Evolutionary conservation across 2,329 filamentous ascomycete genomes (phyloP), one percentile per base, ranked within the genome.

Genomic region (Beauveria scarabaeidicola): DNA sequence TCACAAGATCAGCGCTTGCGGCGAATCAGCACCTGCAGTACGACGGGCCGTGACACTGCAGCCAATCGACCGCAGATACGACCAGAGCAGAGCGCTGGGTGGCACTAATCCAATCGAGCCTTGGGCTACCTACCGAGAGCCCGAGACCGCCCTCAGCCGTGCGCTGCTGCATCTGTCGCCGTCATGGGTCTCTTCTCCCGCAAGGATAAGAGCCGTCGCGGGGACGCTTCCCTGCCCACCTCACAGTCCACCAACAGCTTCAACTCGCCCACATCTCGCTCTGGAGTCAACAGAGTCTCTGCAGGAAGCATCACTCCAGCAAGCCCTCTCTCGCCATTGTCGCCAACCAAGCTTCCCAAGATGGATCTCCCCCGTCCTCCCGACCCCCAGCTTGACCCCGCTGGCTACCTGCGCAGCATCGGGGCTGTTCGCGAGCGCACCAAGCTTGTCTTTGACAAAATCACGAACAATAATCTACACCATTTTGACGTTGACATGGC

Each of bases 401-500:
- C 89, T 25, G 92, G 87, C 62, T 97, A 97, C 74, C 82, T 99
- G 68, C 86, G 90, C 70, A 97, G 91, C 75, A 84, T 97, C 68
- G 86, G 90, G 68, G 86, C 94, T 29, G 91, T 99, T 27, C 83
- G 94, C 63, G 91, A 97, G 68, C 79, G 91, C 63, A 88, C 84
- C 69, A 83, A 77, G 67, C 76, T 93, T 64, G 80, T 96, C 56
- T 81, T 90, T 32, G 83, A 89, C 63, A 92, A 89, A 77, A 90
- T 91, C 10, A 80, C 89, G 68, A 81, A 79, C 64, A 90, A 96
- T 69, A 80, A 89, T 66, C 81, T 96, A 63, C 84, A 83, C 66
- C 92, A 97, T 72, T 97, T 97, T 68, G 87, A 90, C 64, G 91
- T 96, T 52, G 92, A 97, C 73, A 85, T 92, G 80, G 75, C 74